A percentile compares a stretch with the other conserved stretches of the same genome.
These are phyloP conservation scores for Suillus luteus DNA, from an alignment of 768 basidiomycete genomes.

Conservation along the genomic window DNA sequence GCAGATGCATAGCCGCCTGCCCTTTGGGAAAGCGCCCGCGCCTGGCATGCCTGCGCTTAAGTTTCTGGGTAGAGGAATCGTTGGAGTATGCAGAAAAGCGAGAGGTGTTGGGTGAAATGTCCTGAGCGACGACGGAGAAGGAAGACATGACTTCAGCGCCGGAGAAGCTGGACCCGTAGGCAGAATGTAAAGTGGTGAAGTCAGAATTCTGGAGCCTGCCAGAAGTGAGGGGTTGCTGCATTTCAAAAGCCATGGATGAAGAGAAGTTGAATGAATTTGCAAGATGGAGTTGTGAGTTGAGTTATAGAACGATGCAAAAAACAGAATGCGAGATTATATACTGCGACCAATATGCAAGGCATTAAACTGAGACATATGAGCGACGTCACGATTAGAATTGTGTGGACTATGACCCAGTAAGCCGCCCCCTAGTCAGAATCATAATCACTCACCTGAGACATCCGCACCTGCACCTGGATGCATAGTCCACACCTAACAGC, in stretches of 20 bases:
- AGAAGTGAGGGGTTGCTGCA: background rate
- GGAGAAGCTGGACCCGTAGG: background rate
- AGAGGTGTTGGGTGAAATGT: background rate
- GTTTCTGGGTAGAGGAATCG: background rate
- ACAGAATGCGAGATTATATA: background rate
- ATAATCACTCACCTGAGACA: constrained; percentile 4
- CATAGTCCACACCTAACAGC: background rate
- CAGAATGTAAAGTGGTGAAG: background rate
- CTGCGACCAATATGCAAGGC: background rate
- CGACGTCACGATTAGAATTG: constrained; percentile 4
- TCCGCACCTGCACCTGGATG: background rate
- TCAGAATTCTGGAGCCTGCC: constrained; percentile 2
- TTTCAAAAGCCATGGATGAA: background rate
- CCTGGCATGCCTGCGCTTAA: background rate
- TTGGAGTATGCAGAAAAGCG: background rate
- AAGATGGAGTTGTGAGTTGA: background rate
- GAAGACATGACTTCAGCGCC: background rate
- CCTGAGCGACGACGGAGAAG: background rate
- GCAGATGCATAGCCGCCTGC: background rate
- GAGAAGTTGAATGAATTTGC: background rate
- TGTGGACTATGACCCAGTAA: background rate
- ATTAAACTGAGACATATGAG: constrained; percentile 1
- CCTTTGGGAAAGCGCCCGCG: background rate
- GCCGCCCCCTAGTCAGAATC: background rate
- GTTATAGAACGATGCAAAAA: background rate